Base-by-base conservation (phyloP, 768 basidiomycete genomes). In the Suillus lakei region DNA sequence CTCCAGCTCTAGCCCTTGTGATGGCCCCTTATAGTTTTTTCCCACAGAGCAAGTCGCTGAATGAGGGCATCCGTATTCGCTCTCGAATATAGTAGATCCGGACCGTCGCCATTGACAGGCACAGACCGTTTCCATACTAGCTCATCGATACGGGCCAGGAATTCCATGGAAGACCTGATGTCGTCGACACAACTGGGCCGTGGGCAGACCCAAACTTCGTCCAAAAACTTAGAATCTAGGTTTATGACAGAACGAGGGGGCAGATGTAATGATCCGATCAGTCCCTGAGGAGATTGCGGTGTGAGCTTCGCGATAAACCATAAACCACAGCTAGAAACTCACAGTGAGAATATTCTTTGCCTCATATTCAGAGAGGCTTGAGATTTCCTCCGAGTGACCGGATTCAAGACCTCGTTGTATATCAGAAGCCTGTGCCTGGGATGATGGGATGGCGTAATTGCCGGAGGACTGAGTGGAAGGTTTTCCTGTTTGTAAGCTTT, bases 21-120 rank as follows among this genome's bases (percentile, higher is more conserved):
- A n/a, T 34, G 26, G 15, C 71, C 62, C n/a, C 75, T 67, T 16
- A 78, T 66, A 16, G 65, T 61, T 18, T 66, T 68, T 46, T 77
- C 76, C 75, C 75, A 78, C 15, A 78, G 61, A 28, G 66, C 67
- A 41, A 76, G 69, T 23, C 76, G 73, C 26, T 72, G 53, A 16
- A 65, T 16, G n/a, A 78, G 67, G 3, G 73, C 64, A 34, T 65
- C 56, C 2, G 43, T 30, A 18, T 78, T 78, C 18, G 69, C 77
- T 48, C 68, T 74, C 1, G 75, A 76, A 62, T 64, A 76, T 1
- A 69, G 43, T 0, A 69, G 69, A 1, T 65, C 56, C 5, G 70
- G 50, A 13, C 66, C 63, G 4, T 18, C 10, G 18, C 61, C 68
- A 5, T 67, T 66, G 2, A 65, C 38, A 2, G 41, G 51, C 28